These are phyloP conservation scores for Aspergillus sp. DNA, from an alignment of 2,329 filamentous ascomycete species.

Conservation along the genomic window DNA sequence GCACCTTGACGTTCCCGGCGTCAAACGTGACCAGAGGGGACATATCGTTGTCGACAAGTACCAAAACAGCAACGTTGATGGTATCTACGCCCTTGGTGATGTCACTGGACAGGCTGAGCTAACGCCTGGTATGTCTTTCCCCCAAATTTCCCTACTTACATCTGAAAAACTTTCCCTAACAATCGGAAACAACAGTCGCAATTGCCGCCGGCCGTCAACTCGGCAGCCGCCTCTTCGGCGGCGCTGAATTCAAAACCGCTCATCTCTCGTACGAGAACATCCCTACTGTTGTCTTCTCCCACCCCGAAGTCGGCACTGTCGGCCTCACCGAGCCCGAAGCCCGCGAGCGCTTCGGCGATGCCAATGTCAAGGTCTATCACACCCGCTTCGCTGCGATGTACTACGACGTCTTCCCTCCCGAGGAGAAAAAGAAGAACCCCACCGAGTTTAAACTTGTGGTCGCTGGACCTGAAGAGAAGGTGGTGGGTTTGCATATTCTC, in stretches of 20 bases:
- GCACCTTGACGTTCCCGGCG: constrained; percentile 41
- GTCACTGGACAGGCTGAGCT: constrained; percentile 53
- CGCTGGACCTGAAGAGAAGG: constrained; percentile 49
- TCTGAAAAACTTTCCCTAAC: background rate
- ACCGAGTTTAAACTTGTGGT: constrained; percentile 54
- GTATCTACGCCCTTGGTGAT: constrained; percentile 53
- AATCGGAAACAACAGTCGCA: constrained; percentile 38
- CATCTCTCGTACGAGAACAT: constrained; percentile 52
- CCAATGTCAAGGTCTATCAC: constrained; percentile 52
- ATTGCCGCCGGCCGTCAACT: constrained; percentile 54
- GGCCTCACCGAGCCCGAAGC: constrained; percentile 53
- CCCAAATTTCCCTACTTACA: background rate
- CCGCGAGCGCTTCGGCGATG: constrained; percentile 47
- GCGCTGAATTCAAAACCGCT: constrained; percentile 43
- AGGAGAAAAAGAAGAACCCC: constrained; percentile 51
- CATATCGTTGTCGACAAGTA: constrained; percentile 51
- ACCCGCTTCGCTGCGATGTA: constrained; percentile 52
- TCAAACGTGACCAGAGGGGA: constrained; percentile 41
- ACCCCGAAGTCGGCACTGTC: constrained; percentile 51
- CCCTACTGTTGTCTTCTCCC: constrained; percentile 54
- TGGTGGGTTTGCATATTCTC: constrained; percentile 53
- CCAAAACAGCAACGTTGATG: constrained; percentile 50
- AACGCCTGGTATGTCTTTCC: constrained; percentile 45
- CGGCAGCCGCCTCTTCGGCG: constrained; percentile 51
- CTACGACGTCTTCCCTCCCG: constrained; percentile 47